Conservation (phyloP, 192 early-diverging fungal genomes). For the Backusella australiensis region DNA sequence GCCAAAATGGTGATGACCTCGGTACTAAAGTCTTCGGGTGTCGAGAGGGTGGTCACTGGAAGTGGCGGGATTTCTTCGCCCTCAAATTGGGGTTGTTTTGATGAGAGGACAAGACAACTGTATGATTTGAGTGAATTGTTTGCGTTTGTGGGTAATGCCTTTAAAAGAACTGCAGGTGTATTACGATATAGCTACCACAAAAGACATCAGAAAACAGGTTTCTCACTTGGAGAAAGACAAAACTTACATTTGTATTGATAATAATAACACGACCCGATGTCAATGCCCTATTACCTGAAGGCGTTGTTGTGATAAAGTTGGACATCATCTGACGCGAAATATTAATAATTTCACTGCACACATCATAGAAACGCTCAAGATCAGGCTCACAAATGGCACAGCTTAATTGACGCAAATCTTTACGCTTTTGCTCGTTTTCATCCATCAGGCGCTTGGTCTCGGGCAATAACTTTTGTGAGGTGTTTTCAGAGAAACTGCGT, state of each 20-base stretch:
- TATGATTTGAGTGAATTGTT: conserved; percentile 31
- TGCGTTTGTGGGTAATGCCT: conserved; percentile 38
- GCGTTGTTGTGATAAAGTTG: conserved; percentile 48
- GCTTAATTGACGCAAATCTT: conserved; percentile 58
- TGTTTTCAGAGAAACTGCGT: conserved; percentile 93
- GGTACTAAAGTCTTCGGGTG: conserved; percentile 37
- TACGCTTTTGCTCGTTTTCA: conserved; percentile 64
- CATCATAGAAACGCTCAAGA: conserved; percentile 71
- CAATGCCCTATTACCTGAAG: conserved; percentile 62
- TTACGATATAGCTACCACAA: conserved; percentile 47
- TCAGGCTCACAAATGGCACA: conserved; percentile 83
- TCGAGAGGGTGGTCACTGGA: conserved; percentile 49
- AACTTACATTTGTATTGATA: conserved; percentile 62
- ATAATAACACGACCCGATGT: conserved; percentile 74
- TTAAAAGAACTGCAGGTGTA: conserved; percentile 60
- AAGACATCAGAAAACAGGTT: neutral
- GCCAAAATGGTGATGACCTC: conserved; percentile 45
- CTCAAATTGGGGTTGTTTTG: conserved; percentile 5
- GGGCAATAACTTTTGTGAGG: conserved; percentile 81
- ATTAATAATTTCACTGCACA: conserved; percentile 49
- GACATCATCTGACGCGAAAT: conserved; percentile 57
- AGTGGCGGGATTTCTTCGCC: conserved; percentile 42
- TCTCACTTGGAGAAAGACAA: neutral
- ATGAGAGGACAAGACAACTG: conserved; percentile 40
- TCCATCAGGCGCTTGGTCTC: conserved; percentile 72